phyloP scores from a whole-genome alignment of 345 rosid species.

The Bruguiera sexangula region DNA sequence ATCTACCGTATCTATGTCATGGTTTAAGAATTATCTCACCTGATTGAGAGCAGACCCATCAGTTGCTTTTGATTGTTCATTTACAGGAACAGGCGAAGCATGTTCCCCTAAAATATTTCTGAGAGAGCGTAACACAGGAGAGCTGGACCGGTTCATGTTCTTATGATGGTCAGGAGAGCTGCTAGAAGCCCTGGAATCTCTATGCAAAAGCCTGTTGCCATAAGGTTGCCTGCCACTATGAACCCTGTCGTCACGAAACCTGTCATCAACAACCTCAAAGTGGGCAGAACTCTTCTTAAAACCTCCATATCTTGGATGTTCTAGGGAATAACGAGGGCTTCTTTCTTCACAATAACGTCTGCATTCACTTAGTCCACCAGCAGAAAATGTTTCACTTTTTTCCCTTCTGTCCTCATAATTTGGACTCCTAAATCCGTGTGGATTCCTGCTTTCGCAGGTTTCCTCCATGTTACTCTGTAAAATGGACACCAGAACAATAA shows the following conservation, averaged over 20 bases:
- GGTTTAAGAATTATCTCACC: conserved; percentile 14
- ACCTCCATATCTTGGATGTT: conserved; percentile 46
- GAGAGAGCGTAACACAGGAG: conserved; percentile 32
- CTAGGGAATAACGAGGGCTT: conserved; percentile 43
- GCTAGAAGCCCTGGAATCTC: conserved; percentile 37
- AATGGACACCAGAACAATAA: conserved; percentile 9
- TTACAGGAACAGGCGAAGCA: conserved; percentile 26
- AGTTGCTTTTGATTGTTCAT: conserved; percentile 26
- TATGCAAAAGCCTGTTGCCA: conserved; percentile 20
- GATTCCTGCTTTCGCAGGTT: conserved; percentile 37
- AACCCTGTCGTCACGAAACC: conserved; percentile 53
- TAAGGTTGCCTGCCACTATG: conserved; percentile 36
- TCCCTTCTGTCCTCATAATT: conserved; percentile 38
- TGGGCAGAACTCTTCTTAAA: conserved; percentile 48
- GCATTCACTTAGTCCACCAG: conserved; percentile 44
- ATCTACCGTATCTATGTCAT: background rate
- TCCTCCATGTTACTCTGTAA: conserved; percentile 48
- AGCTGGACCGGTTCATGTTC: conserved; percentile 26
- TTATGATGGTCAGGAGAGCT: conserved; percentile 44
- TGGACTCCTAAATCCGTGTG: conserved; percentile 41
- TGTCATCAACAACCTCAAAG: conserved; percentile 84
- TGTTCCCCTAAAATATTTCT: conserved; percentile 32
- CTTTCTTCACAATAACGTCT: conserved; percentile 51
- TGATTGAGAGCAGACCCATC: conserved; percentile 23
- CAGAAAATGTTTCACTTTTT: conserved; percentile 28